Evolutionary conservation across 305 asterid genomes (phyloP).

Genomic region (Fraxinus xanthoxyloides): DNA sequence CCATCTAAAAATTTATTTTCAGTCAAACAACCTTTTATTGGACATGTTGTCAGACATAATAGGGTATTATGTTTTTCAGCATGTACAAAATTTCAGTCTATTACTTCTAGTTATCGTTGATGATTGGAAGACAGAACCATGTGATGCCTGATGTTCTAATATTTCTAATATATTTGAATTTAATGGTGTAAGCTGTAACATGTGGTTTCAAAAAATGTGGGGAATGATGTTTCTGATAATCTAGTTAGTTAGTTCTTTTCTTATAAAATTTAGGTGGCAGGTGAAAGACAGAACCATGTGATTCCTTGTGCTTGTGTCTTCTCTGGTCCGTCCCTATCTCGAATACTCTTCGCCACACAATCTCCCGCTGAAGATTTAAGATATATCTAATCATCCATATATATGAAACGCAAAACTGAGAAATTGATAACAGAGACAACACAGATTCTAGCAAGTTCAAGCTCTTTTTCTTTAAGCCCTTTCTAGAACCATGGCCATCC

Average conservation of each 20-base stretch:
- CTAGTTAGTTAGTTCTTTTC: not conserved
- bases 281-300: slow-evolving; percentile 31
- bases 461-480: not conserved
- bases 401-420: not conserved
- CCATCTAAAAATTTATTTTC: not conserved
- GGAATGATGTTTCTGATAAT: not conserved
- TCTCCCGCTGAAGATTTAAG: not conserved
- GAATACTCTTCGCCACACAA: not conserved
- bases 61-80: not conserved
- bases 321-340: not conserved
- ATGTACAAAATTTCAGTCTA: not conserved
- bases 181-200: not conserved
- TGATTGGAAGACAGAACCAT: slow-evolving; percentile 26
- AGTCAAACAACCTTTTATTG: not conserved
- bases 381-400: not conserved
- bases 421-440: not conserved
- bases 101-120: not conserved
- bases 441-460: not conserved
- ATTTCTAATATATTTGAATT: slow-evolving; percentile 5
- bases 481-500: not conserved
- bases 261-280: not conserved
- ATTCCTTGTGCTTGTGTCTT: not conserved
- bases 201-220: not conserved
- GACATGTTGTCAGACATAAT: not conserved
- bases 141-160: slow-evolving; percentile 15